Evolutionary conservation across 2,329 filamentous ascomycete species (phyloP), one percentile per base, ranked within the genome.

Genomic region (Xylaria sp.): DNA sequence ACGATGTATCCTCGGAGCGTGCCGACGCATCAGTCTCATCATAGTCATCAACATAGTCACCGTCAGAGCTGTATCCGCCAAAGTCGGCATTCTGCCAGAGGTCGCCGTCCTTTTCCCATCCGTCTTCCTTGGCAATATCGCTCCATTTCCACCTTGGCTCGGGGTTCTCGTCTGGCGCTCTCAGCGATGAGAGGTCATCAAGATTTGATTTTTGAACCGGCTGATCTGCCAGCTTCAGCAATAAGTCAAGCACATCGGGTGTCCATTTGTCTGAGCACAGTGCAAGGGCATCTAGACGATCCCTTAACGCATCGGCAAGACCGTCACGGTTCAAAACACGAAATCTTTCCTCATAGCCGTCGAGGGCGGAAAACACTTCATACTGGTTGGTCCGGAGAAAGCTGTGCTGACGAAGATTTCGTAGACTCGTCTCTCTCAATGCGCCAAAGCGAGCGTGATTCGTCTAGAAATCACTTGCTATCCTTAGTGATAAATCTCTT

Each of bases 311-410:
- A 77, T 94, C 90, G 13, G 93, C 93, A 31, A 97, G 82, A 46
- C 88, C 89, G 74, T 97, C 94, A 70, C 92, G 89, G 76, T 92
- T 90, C 57, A 93, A 86, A 63, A 98, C 86, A 38, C 89, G 87
- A 74, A 97, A 96, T 74, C 95, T 94, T 81, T 98, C 96, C 73
- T 94, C 90, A 2, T 97, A 83, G 0, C 92, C 92, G 58, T 88
- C 83, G 1, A 95, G 83, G 42, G 85, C 86, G 44, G 86, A 85
- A 46, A 86, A 82, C 23, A 94, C 87, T 53, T 92, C 89, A 76
- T 94, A 94, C 72, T 93, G 91, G 75, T 95, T 93, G 1, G 90
- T 93, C 44, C 91, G 87, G 40, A 87, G 82, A 77, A 87, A 88
- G 56, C 80, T 86, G 72, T 89, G 84, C 38, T 85, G 80, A 59